Evolutionary conservation across 352 stramenopile genomes (phyloP), one percentile per base, ranked within the genome.

Genomic region (Plasmopara viticola): DNA sequence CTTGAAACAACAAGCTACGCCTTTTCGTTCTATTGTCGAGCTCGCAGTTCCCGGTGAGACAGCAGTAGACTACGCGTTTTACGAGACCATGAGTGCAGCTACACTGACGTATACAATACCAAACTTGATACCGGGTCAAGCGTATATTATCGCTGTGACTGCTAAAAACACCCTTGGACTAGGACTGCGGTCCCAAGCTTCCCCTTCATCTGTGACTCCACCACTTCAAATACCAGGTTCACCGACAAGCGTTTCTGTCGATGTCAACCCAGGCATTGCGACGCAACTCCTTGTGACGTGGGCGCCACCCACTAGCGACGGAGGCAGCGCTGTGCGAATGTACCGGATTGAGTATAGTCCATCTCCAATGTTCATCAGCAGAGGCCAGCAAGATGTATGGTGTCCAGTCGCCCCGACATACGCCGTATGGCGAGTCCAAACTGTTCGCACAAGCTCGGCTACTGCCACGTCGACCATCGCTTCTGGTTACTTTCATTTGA

Each of bases 131-230:
- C 59, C 88, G 3, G 91, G 90, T 0, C 60, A 74, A 29, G 60
- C 76, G 13, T 98, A 97, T 54, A 90, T 84, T 37, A 78, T 97
- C 9, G 61, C 80, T 1, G 84, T 98, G 30, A 78, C 87, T 6
- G 91, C 87, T 6, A 83, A 94, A 33, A 98, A 98, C 65, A 63
- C 72, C 10, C 70, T 86, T n/a, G 89, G 87, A 34, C 64, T 76
- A 17, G 64, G 75, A 12, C 38, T 64, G 9, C 74, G 77, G 4
- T 53, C 70, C 6, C 58, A 59, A 30, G 70, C 74, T 4, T 62
- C 68, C 2, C 79, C 78, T 1, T 29, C 53, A 10, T 59, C 52
- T 34, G 79, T 93, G 43, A 70, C 71, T 0, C 70, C 66, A 13
- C 86, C 87, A 14, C 48, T 94, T 31, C 88, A 97, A 60, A 72